Conservation (phyloP, 176 grass and related monocot species). For the Elymus sibiricus region DNA sequence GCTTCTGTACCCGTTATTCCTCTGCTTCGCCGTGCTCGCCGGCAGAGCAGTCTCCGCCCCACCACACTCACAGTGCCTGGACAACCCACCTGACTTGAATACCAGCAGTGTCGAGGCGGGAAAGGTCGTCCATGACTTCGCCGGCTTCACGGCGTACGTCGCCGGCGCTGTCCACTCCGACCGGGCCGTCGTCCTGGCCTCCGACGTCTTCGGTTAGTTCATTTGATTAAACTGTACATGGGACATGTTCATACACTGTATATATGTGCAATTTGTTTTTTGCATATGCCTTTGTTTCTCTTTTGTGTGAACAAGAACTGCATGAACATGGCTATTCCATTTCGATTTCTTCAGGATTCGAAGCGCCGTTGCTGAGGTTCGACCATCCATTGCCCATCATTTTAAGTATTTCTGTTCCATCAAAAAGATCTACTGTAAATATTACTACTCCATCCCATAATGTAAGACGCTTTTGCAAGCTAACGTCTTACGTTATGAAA, state of each 20-base stretch:
- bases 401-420: too few species aligned
- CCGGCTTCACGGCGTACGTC: conserved; percentile 18
- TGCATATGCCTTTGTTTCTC: too few species aligned
- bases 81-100: conserved; percentile 14
- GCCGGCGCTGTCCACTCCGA: neutral
- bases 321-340: neutral
- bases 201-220: conserved; percentile 16
- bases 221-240: neutral
- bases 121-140: neutral
- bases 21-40: neutral
- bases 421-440: too few species aligned
- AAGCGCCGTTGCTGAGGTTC: conserved; percentile 36
- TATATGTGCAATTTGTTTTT: too few species aligned
- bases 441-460: too few species aligned
- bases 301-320: too few species aligned
- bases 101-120: neutral
- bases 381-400: neutral
- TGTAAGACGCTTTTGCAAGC: too few species aligned
- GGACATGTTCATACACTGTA: too few species aligned
- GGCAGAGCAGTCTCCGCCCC: neutral
- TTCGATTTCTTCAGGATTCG: conserved; percentile 17
- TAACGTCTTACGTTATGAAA: too few species aligned
- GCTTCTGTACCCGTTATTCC: neutral
- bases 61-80: conserved; percentile 12
- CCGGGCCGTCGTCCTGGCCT: conserved; percentile 18